These are phyloP conservation scores for Cicer judaicum DNA, from an alignment of 306 rosid genomes.

Conservation along the genomic window DNA sequence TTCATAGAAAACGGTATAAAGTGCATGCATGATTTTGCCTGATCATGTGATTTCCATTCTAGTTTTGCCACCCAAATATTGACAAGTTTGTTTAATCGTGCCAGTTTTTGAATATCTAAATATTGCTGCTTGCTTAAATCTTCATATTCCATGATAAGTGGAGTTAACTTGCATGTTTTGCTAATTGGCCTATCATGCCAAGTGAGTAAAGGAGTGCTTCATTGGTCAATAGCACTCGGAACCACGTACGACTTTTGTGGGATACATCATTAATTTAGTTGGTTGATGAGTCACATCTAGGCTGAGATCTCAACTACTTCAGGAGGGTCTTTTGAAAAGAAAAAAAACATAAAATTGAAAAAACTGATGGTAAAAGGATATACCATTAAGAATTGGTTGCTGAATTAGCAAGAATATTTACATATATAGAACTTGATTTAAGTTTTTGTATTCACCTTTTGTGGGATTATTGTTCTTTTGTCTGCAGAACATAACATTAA, in stretches of 20 bases:
- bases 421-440: background rate
- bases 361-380: constrained; percentile 4
- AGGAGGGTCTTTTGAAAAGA: background rate
- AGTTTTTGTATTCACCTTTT: background rate
- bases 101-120: constrained; percentile 5
- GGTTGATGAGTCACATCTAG: constrained; percentile 36
- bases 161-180: constrained; percentile 22
- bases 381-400: background rate
- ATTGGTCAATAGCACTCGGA: constrained; percentile 4
- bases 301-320: constrained; percentile 26
- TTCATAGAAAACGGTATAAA: constrained; percentile 1
- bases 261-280: constrained; percentile 4
- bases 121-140: constrained; percentile 15
- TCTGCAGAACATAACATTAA: background rate
- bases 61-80: constrained; percentile 17
- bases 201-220: constrained; percentile 19
- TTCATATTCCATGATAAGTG: constrained; percentile 22
- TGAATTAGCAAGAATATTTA: background rate
- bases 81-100: background rate
- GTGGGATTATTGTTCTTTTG: constrained; percentile 7
- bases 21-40: constrained; percentile 4
- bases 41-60: constrained; percentile 26
- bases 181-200: constrained; percentile 10
- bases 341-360: background rate
- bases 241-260: constrained; percentile 10